Conservation (phyloP, 2,329 filamentous ascomycete genomes). For the Trichocomaceae sp. region DNA sequence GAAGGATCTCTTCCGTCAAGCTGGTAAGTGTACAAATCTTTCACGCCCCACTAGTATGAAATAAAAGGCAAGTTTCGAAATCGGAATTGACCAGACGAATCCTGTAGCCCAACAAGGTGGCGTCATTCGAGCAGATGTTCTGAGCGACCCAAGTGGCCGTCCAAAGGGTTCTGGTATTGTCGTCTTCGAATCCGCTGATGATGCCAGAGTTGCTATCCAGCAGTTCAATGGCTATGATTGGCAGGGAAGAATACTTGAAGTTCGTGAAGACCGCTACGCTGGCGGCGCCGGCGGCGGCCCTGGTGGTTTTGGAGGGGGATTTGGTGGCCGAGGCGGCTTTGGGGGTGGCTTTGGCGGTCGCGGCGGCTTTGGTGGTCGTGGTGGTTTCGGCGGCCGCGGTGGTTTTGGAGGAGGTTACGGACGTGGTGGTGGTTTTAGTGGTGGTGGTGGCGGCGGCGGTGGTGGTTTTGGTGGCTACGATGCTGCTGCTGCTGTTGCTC, state of each 20-base stretch:
- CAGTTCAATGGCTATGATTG: constrained; percentile 99
- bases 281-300: constrained; percentile 42
- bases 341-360: constrained; percentile 33
- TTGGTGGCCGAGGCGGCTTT: constrained; percentile 30
- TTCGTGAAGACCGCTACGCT: constrained; percentile 93
- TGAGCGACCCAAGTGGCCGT: constrained; percentile 81
- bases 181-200: constrained; percentile 88
- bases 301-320: constrained; percentile 35
- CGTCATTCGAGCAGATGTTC: constrained; percentile 92
- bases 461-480: constrained; percentile 47
- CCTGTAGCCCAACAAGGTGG: constrained; percentile 53
- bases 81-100: constrained; percentile 26
- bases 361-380: constrained; percentile 43
- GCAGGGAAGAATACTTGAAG: constrained; percentile 89
- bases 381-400: constrained; percentile 51
- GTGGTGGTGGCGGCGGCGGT: constrained; percentile 39
- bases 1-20: constrained; percentile 97
- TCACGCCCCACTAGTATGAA: neutral
- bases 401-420: constrained; percentile 31
- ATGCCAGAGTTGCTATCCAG: constrained; percentile 90
- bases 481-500: constrained; percentile 45
- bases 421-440: constrained; percentile 50
- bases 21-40: constrained; percentile 60
- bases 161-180: constrained; percentile 97
- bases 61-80: constrained; percentile 13